Evolutionary conservation across 2,329 filamentous ascomycete genomes (phyloP).

Genomic region (Fusarium xylarioides): DNA sequence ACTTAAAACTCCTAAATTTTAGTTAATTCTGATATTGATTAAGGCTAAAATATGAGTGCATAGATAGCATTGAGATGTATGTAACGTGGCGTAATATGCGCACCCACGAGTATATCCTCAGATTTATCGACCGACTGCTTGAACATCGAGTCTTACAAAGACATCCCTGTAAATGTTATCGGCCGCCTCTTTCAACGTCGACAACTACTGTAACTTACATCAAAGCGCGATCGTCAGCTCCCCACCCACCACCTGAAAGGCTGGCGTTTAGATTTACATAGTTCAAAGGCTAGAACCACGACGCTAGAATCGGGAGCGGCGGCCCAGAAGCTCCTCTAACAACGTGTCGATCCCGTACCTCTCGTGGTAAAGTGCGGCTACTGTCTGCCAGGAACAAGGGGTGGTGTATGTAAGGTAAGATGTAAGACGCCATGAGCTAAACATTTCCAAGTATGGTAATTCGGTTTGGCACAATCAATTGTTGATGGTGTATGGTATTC

Average conservation of each 20-base stretch:
- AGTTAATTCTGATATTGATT: background rate
- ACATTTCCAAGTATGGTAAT: background rate
- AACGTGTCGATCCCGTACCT: background rate
- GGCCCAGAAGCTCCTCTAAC: background rate
- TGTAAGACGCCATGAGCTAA: slow-evolving; percentile 4
- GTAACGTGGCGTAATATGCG: background rate
- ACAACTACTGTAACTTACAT: background rate
- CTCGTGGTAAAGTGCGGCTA: background rate
- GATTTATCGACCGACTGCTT: background rate
- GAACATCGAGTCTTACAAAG: background rate
- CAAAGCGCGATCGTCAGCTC: background rate
- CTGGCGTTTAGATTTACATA: slow-evolving; percentile 16
- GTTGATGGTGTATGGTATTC: background rate
- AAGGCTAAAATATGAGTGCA: background rate
- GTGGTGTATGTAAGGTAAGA: background rate
- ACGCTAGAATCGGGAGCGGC: slow-evolving; percentile 13
- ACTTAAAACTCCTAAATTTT: background rate
- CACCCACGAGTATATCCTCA: background rate
- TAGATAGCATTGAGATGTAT: background rate
- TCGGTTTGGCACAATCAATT: background rate
- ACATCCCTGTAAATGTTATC: background rate
- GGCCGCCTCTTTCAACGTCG: background rate
- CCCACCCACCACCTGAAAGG: background rate
- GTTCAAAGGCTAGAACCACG: slow-evolving; percentile 1
- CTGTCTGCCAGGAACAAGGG: slow-evolving; percentile 7